Conservation (phyloP, 2,329 filamentous ascomycete species). For the Colletotrichum neosansevieriae region DNA sequence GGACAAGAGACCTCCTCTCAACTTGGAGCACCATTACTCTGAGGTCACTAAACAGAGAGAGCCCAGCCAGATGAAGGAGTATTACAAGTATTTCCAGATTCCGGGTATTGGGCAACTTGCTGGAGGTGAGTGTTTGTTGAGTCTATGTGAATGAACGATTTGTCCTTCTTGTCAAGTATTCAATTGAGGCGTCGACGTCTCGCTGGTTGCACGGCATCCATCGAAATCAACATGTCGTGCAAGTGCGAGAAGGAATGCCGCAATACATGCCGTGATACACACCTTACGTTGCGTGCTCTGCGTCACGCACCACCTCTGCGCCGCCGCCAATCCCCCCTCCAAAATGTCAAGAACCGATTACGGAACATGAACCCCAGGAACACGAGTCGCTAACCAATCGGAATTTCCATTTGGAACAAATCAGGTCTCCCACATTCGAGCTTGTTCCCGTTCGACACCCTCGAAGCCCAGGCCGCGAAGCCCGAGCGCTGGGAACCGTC, state of each 20-base stretch:
- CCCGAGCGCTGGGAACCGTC: conserved; percentile 81
- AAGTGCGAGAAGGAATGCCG: conserved; percentile 23
- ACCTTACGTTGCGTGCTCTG: conserved; percentile 34
- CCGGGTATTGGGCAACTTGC: conserved; percentile 73
- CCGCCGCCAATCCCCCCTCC: background rate
- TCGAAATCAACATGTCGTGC: background rate
- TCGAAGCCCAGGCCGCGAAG: conserved; percentile 83
- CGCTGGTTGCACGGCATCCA: conserved; percentile 5
- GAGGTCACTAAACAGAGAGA: conserved; percentile 73
- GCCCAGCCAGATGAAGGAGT: conserved; percentile 78
- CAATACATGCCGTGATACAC: conserved; percentile 34
- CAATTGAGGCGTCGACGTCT: background rate
- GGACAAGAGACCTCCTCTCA: conserved; percentile 63
- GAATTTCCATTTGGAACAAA: background rate
- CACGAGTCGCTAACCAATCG: conserved; percentile 19
- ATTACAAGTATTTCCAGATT: conserved; percentile 86
- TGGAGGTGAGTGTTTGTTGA: conserved; percentile 60
- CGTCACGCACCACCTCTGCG: background rate
- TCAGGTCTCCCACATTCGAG: conserved; percentile 82
- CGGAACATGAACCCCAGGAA: background rate
- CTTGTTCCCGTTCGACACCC: conserved; percentile 91
- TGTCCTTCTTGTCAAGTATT: background rate
- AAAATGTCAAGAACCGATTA: conserved; percentile 1
- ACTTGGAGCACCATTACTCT: conserved; percentile 85
- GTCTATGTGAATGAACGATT: background rate